Evolutionary conservation across 2,329 filamentous ascomycete species (phyloP).

Genomic region (Xylaria sp.): DNA sequence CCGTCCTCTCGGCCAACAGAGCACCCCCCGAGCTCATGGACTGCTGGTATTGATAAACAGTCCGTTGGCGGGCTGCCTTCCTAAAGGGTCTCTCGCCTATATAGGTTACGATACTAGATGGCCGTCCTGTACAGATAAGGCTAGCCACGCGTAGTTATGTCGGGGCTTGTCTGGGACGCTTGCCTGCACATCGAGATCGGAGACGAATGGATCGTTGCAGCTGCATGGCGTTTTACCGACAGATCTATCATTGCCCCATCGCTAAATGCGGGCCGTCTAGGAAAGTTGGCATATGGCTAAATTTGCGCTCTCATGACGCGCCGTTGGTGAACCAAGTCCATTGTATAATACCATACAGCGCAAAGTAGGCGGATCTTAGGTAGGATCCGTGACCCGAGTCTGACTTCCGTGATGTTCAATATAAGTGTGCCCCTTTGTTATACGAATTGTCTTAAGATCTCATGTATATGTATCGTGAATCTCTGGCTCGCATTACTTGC

Average conservation of each 20-base stretch:
- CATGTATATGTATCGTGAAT: not conserved
- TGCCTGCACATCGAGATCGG: constrained; percentile 17
- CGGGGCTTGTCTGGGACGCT: constrained; percentile 5
- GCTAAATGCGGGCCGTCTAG: not conserved
- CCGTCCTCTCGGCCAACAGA: not conserved
- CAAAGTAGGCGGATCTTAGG: not conserved
- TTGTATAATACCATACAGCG: not conserved
- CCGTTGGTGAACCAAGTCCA: not conserved
- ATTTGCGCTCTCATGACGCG: not conserved
- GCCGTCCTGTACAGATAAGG: not conserved
- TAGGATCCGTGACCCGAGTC: not conserved
- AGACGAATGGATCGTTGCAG: constrained; percentile 28
- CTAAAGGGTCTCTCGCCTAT: not conserved
- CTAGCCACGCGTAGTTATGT: not conserved
- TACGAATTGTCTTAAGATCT: not conserved
- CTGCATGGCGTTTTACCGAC: constrained; percentile 22
- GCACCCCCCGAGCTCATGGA: not conserved
- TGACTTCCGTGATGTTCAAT: not conserved
- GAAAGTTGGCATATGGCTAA: not conserved
- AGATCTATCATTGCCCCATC: constrained; percentile 24
- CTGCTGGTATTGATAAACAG: not conserved
- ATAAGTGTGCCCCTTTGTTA: not conserved
- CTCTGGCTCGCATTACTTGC: too few species aligned
- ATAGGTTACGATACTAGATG: not conserved
- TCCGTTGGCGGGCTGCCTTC: not conserved